phyloP scores from a whole-genome alignment of 2,329 filamentous ascomycete genomes.

The Fusarium tjaetaba region DNA sequence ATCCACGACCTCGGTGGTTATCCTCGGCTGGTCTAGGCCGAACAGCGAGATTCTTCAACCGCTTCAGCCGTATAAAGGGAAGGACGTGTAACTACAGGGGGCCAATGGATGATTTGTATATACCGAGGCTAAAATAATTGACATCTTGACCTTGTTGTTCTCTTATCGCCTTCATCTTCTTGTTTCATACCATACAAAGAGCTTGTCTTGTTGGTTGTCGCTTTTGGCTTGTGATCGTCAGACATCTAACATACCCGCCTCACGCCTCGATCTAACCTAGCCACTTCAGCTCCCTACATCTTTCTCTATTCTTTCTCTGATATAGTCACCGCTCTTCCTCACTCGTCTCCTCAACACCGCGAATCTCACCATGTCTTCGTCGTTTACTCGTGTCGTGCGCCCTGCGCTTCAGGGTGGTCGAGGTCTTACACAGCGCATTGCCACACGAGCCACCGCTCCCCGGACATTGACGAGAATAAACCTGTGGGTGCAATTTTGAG shows the following conservation, averaged over 20 bases:
- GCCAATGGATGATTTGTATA: slow-evolving; percentile 6
- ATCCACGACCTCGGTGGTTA: slow-evolving; percentile 37
- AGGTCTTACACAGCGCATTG: slow-evolving; percentile 46
- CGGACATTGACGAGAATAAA: slow-evolving; percentile 37
- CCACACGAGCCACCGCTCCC: slow-evolving; percentile 30
- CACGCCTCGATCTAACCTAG: slow-evolving; percentile 4
- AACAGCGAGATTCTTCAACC: slow-evolving; percentile 30
- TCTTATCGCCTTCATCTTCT: not conserved
- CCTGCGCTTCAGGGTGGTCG: slow-evolving; percentile 61
- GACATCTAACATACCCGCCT: slow-evolving; percentile 17
- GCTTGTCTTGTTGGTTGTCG: not conserved
- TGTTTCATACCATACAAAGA: not conserved
- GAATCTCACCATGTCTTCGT: slow-evolving; percentile 52
- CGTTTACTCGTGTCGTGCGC: slow-evolving; percentile 61
- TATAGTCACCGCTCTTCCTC: not conserved
- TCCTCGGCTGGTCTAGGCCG: slow-evolving; percentile 41
- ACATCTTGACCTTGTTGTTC: not conserved
- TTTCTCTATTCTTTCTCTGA: not conserved
- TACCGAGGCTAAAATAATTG: slow-evolving; percentile 18
- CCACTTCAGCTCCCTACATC: not conserved
- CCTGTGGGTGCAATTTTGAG: slow-evolving; percentile 39
- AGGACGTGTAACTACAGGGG: slow-evolving; percentile 6
- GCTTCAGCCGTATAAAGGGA: slow-evolving; percentile 24
- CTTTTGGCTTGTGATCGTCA: slow-evolving; percentile 35
- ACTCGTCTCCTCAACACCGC: not conserved